Percentiles rank a stretch among this genome's conserved stretches.
phyloP scores from a whole-genome alignment of 441 rosid species.

The Aleurites moluccanus region DNA sequence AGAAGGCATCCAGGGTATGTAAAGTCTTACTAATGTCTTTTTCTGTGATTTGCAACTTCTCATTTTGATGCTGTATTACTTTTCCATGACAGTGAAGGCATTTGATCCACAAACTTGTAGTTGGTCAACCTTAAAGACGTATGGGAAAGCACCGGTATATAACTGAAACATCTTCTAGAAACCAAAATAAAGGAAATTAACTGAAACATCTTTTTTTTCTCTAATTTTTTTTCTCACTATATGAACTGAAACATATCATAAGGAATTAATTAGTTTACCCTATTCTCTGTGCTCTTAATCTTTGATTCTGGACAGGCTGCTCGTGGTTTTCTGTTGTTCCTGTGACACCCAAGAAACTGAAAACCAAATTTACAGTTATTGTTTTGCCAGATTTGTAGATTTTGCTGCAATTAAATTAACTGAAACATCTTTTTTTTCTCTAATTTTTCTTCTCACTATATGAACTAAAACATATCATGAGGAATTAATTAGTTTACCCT shows the following conservation, averaged over 20 bases:
- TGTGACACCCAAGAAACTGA: constrained; percentile 13
- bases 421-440: too few relatives aligned
- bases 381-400: neutral
- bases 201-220: constrained; percentile 18
- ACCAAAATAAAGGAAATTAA: constrained; percentile 12
- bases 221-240: neutral
- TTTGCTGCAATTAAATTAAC: neutral
- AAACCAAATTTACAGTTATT: neutral
- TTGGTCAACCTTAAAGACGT: constrained; percentile 91
- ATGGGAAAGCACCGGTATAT: constrained; percentile 94
- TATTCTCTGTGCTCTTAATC: neutral
- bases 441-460: too few relatives aligned
- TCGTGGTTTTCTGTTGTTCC: constrained; percentile 6
- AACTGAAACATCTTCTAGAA: constrained; percentile 4
- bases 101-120: constrained; percentile 71
- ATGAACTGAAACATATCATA: too few relatives aligned
- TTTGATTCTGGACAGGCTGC: neutral
- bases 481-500: neutral
- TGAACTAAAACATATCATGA: too few relatives aligned
- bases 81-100: constrained; percentile 69
- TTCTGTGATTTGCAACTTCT: constrained; percentile 4
- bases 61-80: constrained; percentile 14
- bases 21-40: constrained; percentile 13
- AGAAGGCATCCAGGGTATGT: constrained; percentile 79
- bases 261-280: neutral